Evolutionary conservation across 2,329 filamentous ascomycete genomes (phyloP), one percentile per base, ranked within the genome.

Genomic region (Colletotrichum cuscutae): DNA sequence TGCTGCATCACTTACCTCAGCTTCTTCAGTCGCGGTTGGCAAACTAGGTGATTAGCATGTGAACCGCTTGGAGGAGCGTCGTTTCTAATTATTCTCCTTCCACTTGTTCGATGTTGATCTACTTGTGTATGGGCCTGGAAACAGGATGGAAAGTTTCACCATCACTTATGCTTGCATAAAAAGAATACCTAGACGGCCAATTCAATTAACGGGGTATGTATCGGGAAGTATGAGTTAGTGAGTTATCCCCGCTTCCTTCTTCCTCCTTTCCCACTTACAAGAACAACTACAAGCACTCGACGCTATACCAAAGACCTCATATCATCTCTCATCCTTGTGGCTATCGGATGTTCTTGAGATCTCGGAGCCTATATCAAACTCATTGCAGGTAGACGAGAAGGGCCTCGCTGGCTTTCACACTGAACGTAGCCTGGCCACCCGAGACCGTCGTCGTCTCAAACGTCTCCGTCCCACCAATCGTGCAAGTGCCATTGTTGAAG

Each of bases 401-500:
- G 42, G 65, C 58, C 22, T 72, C 69, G 28, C 69, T 72, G n/a
- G 65, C 52, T 15, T 78, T 3, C 80, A 75, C 71, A 74, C 76
- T 72, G 13, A 71, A 72, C 74, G 46, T 60, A 5, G 28, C 68
- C 37, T 30, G 35, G 22, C 52, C 52, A 26, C 42, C 42, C 24
- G 24, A 57, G 19, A 69, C 61, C 65, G 12, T 52, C 11, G 28
- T 13, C 28, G 37, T 64, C 59, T 72, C 65, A n/a, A 72, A 69
- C 4, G 59, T 64, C 65, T 69, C 69, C 8, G 58, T 53, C 4
- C 69, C 69, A 5, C 52, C 65, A 19, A 62, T 68, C 5, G 15
- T 52, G 19, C 69, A 72, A 6, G 65, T 72, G 11, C 35, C 65
- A 11, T 72, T 63, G 15, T 68, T 57, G 58, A 72, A 72, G 26